Conservation (phyloP, 1,284 basidiomycete genomes). For the Anthracocystis walkeri region DNA sequence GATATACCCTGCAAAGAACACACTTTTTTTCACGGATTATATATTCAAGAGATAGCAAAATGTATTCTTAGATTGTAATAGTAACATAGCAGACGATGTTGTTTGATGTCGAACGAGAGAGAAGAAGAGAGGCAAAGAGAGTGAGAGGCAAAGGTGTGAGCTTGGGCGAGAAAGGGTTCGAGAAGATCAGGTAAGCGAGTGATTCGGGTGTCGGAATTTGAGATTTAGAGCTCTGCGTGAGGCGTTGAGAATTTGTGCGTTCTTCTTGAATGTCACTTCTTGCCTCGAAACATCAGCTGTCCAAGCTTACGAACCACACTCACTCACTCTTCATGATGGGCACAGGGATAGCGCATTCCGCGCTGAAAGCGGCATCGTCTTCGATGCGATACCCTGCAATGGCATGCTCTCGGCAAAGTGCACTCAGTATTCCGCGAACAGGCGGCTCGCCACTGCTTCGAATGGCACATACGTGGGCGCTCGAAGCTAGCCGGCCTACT, state of each 20-base stretch:
- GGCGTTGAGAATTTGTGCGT: not conserved
- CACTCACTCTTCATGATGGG: conserved; percentile 19
- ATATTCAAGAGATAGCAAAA: too few species aligned
- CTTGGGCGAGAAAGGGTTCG: too few species aligned
- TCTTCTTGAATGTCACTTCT: conserved; percentile 1
- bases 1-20: not conserved
- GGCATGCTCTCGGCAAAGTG: conserved; percentile 9
- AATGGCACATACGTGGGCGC: conserved; percentile 47
- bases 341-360: not conserved
- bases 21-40: too few species aligned
- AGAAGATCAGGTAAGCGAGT: too few species aligned
- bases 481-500: conserved; percentile 17
- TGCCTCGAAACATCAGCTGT: not conserved
- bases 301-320: not conserved
- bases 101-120: too few species aligned
- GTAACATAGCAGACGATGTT: too few species aligned
- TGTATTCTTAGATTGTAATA: too few species aligned
- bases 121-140: too few species aligned
- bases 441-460: conserved; percentile 28
- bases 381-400: conserved; percentile 23
- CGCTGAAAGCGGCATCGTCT: conserved; percentile 10
- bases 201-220: too few species aligned
- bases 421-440: conserved; percentile 1
- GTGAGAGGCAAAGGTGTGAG: too few species aligned
- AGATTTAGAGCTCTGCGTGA: too few species aligned